Conservation (phyloP, 371 early-diverging fungal genomes). For the Lichtheimia ramosa region DNA sequence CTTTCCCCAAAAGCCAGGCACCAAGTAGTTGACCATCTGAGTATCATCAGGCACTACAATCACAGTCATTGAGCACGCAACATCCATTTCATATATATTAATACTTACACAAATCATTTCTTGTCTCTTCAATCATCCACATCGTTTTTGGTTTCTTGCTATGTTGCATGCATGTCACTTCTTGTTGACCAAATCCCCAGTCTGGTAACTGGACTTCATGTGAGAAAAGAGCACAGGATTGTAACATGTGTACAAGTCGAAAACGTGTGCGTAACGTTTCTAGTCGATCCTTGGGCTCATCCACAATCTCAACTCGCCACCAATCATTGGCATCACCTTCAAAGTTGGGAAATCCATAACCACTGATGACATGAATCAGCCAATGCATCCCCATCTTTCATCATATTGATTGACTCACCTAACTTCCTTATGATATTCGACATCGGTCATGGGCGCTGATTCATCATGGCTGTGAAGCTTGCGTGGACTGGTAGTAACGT, state of each 20-base stretch:
- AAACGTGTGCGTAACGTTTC: constrained; percentile 68
- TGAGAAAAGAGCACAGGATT: constrained; percentile 79
- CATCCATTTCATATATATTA: background rate
- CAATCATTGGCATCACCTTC: constrained; percentile 65
- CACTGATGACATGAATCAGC: constrained; percentile 23
- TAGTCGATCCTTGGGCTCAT: constrained; percentile 47
- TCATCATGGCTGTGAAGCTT: constrained; percentile 48
- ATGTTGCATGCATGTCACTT: constrained; percentile 83
- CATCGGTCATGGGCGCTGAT: constrained; percentile 79
- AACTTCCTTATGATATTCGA: constrained; percentile 89
- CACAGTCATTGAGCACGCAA: background rate
- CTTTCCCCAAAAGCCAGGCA: constrained; percentile 72
- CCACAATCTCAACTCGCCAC: constrained; percentile 71
- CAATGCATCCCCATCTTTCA: background rate
- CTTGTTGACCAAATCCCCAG: constrained; percentile 97
- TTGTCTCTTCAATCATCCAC: constrained; percentile 65
- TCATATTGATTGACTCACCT: too few relatives aligned
- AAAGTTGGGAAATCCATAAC: constrained; percentile 57
- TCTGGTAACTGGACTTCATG: constrained; percentile 83
- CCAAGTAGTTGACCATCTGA: constrained; percentile 44
- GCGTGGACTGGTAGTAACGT: constrained; percentile 46
- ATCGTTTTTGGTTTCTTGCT: constrained; percentile 63
- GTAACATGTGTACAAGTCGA: constrained; percentile 73
- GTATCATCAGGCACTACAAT: constrained; percentile 40
- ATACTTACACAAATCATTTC: constrained; percentile 46